A percentile compares a stretch with the other conserved stretches of the same genome.
phyloP scores from a whole-genome alignment of 768 basidiomycete species.

The Melanogaster broomeanus region DNA sequence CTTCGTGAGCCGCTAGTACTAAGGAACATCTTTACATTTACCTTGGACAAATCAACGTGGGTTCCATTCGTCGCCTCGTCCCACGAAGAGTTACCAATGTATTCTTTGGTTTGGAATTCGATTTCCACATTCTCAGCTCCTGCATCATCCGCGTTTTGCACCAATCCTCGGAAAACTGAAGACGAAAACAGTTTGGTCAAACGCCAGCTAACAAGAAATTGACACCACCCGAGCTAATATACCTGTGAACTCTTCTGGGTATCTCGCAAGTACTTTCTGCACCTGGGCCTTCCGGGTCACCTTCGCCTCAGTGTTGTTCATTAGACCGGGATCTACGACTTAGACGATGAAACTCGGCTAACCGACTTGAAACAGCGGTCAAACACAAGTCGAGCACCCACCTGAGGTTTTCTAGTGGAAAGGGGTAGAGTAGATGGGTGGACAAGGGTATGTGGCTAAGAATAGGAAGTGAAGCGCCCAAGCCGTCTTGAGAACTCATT shows the following conservation, averaged over 20 bases:
- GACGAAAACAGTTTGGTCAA: not conserved
- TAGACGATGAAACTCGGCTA: not conserved
- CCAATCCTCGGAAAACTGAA: conserved; percentile 48
- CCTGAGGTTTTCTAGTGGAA: not conserved
- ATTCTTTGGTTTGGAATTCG: conserved; percentile 33
- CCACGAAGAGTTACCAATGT: not conserved
- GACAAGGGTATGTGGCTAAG: not conserved
- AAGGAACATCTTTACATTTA: not conserved
- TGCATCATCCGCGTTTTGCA: conserved; percentile 57
- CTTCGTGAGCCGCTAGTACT: not conserved
- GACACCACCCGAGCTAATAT: not conserved
- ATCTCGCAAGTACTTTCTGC: conserved; percentile 17
- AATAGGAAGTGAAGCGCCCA: not conserved
- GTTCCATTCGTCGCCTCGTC: not conserved
- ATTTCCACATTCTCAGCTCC: conserved; percentile 36
- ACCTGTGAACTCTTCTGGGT: conserved; percentile 19
- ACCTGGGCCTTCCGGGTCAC: conserved; percentile 17
- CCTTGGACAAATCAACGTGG: not conserved
- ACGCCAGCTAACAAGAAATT: not conserved
- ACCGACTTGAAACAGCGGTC: not conserved
- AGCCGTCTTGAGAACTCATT: too few relatives aligned
- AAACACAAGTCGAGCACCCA: not conserved
- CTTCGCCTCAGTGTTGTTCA: conserved; percentile 3
- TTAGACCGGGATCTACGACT: not conserved
- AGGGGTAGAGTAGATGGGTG: not conserved